phyloP scores from a whole-genome alignment of 2,329 filamentous ascomycete genomes.

The Neopestalotiopsis clavispora region DNA sequence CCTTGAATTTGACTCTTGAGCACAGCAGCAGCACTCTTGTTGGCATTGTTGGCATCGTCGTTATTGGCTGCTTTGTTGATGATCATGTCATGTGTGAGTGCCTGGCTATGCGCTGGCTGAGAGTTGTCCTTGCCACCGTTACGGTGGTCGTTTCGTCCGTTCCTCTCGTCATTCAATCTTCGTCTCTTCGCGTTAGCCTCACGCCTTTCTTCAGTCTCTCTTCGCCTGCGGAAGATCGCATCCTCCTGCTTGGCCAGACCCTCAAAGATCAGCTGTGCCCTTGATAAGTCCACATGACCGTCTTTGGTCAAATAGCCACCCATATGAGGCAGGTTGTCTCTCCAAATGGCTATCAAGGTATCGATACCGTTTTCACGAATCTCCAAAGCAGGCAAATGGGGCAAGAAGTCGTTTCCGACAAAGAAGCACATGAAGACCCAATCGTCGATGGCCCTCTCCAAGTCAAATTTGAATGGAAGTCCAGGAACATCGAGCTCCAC shows the following conservation, averaged over 20 bases:
- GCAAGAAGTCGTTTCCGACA: slow-evolving; percentile 97
- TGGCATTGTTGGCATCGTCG: slow-evolving; percentile 76
- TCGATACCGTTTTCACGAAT: slow-evolving; percentile 98
- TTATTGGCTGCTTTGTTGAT: slow-evolving; percentile 72
- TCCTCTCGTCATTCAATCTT: slow-evolving; percentile 67
- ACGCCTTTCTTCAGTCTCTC: slow-evolving; percentile 82
- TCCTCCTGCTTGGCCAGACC: slow-evolving; percentile 93
- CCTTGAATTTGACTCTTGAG: slow-evolving; percentile 80
- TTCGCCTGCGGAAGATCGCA: slow-evolving; percentile 86
- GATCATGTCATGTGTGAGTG: slow-evolving; percentile 85
- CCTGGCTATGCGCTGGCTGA: slow-evolving; percentile 56
- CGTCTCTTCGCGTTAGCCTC: slow-evolving; percentile 81
- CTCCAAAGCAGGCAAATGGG: slow-evolving; percentile 94
- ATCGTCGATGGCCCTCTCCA: slow-evolving; percentile 93
- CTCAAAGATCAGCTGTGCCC: slow-evolving; percentile 85
- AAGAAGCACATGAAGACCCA: slow-evolving; percentile 99
- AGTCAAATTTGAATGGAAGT: slow-evolving; percentile 86
- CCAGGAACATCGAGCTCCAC: slow-evolving; percentile 85
- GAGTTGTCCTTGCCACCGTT: slow-evolving; percentile 41
- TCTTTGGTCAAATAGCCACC: slow-evolving; percentile 96
- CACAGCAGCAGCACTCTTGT: slow-evolving; percentile 91
- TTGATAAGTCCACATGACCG: slow-evolving; percentile 84
- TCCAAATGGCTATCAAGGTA: slow-evolving; percentile 95
- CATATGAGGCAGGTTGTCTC: slow-evolving; percentile 88
- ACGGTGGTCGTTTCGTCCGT: slow-evolving; percentile 39